Conservation (phyloP, 2,329 filamentous ascomycete species). For the Fonsecaea nubica region DNA sequence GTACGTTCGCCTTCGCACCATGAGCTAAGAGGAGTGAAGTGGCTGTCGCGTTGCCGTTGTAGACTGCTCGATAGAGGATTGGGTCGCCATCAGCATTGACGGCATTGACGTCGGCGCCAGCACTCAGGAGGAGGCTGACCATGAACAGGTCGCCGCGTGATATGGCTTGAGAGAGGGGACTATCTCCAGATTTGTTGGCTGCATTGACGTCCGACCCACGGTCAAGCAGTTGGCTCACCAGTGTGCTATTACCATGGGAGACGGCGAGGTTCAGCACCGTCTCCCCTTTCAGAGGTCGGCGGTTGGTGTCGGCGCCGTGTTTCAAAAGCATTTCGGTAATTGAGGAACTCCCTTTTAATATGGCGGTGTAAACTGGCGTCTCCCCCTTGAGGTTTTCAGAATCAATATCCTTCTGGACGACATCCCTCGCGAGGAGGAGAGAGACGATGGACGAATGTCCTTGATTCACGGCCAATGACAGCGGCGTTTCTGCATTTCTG, state of each 20-base stretch:
- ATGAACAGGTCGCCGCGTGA: background rate
- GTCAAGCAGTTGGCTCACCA: background rate
- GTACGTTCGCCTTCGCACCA: background rate
- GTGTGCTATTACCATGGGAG: constrained; percentile 1
- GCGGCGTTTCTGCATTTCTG: background rate
- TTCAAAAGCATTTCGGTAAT: constrained; percentile 1
- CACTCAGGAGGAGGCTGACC: constrained; percentile 6
- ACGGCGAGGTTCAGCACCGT: constrained; percentile 7
- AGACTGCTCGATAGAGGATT: constrained; percentile 8
- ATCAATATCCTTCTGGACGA: background rate
- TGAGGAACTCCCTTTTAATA: background rate
- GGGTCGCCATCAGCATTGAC: background rate
- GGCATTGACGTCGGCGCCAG: constrained; percentile 7
- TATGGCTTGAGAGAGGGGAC: background rate
- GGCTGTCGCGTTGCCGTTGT: background rate
- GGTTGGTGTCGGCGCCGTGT: constrained; percentile 1
- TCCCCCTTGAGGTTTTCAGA: background rate
- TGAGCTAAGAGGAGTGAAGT: background rate
- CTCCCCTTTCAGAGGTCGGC: constrained; percentile 1
- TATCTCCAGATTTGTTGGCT: constrained; percentile 12
- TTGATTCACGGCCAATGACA: background rate
- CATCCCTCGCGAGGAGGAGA: background rate
- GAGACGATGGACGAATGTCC: constrained; percentile 7
- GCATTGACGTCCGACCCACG: constrained; percentile 7
- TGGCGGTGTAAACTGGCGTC: constrained; percentile 2